Evolutionary conservation across 306 rosid species (phyloP), one percentile per base, ranked within the genome.

Genomic region (Notholithocarpus densiflorus): DNA sequence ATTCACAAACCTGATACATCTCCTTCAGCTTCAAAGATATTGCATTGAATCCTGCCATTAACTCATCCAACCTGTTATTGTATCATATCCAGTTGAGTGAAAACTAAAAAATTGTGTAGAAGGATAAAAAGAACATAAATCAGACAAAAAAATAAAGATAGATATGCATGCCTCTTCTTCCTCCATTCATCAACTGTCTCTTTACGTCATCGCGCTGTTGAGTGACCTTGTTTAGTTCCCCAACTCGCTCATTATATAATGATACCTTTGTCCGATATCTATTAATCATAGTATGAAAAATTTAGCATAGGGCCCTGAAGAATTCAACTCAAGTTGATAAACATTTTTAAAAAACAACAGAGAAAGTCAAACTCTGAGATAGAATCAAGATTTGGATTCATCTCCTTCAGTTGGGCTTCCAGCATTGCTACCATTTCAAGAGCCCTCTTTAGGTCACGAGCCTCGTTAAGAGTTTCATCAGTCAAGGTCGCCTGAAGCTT

Each of bases 31-130:
- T 95, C 68, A 95, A 89, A 65, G 99, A 93, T 88, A 93, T 91
- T 53, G 98, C 80, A 82, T 91, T 95, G 80, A 95, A 95, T 70
- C 99, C 97, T 81, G 90, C 97, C 98, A 95, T 95, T 85, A 95
- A 93, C 85, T 95, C 94, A 18, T 95, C 98, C 86, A 95, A 83
- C 84, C 98, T 95, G 80, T 74, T 80, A 72, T 29, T 45, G 73
- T 2, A 71, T 45, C 32, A 74, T 40, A 61, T 48, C 72, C 83
- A 78, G 20, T 53, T 65, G 65, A 86, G 19, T 55, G 17, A 60
- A 73, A 78, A 53, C 26, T 17, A 24, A 61, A 60, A 66, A 51
- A 24, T 48, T 6, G 34, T 48, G 34, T 57, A 66, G 40, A 34
- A 70, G 73, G 70, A 51, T 18, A 24, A 71, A 48, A 70, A 65